These are phyloP conservation scores for Leccinum fallax DNA, from an alignment of 1,284 basidiomycete species.

Conservation along the genomic window DNA sequence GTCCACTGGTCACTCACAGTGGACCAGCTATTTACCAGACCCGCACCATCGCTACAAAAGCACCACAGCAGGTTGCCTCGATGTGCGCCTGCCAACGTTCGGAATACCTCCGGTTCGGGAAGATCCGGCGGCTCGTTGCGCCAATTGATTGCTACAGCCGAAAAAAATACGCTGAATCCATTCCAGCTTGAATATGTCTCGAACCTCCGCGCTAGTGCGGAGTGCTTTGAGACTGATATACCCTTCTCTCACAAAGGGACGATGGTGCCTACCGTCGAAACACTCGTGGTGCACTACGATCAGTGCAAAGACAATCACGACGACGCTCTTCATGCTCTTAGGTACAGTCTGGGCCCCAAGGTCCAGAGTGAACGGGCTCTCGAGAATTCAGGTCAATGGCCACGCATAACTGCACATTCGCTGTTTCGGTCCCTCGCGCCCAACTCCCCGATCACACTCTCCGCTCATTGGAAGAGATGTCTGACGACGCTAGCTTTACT, in stretches of 20 bases:
- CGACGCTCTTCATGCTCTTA: conserved; percentile 10
- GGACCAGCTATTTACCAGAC: conserved; percentile 14
- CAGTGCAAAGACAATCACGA: background rate
- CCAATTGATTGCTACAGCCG: conserved; percentile 12
- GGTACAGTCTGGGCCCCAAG: conserved; percentile 11
- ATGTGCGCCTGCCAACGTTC: background rate
- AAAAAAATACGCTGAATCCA: conserved; percentile 1
- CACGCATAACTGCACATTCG: conserved; percentile 28
- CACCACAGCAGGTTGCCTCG: background rate
- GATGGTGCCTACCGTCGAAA: conserved; percentile 4
- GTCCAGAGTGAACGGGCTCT: conserved; percentile 16
- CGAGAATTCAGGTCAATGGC: conserved; percentile 29
- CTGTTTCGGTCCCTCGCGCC: conserved; percentile 31
- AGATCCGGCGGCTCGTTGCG: background rate
- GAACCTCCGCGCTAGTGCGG: conserved; percentile 19
- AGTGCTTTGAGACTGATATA: background rate
- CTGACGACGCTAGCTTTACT: conserved; percentile 23
- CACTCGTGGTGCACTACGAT: conserved; percentile 11
- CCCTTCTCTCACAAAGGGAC: background rate
- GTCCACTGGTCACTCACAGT: background rate
- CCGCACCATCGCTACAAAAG: background rate
- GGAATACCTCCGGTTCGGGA: background rate
- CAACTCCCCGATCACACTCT: conserved; percentile 5
- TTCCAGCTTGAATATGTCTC: conserved; percentile 24
- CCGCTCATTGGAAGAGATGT: conserved; percentile 30